Evolutionary conservation across 1,284 basidiomycete genomes (phyloP).

Genomic region (Pyrrhoderma lamaoense): DNA sequence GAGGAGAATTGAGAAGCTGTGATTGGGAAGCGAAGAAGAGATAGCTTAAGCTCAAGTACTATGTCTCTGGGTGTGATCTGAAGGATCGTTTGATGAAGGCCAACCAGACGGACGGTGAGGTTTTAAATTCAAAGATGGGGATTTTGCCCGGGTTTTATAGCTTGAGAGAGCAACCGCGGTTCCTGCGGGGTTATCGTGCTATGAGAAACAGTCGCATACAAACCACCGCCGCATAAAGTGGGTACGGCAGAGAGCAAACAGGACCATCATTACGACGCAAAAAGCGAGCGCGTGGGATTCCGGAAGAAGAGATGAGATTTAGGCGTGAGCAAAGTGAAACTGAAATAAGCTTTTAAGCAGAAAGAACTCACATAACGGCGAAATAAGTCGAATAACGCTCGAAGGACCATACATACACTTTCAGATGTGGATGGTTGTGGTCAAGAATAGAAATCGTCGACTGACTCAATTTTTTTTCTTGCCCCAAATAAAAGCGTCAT

Average conservation of each 20-base stretch:
- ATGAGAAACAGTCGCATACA: conserved; percentile 1
- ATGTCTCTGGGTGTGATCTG: conserved; percentile 8
- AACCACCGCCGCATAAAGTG: not conserved
- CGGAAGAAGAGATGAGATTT: not conserved
- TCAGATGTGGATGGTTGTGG: not conserved
- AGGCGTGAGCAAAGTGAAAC: not conserved
- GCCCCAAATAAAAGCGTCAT: not conserved
- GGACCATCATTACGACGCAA: conserved; percentile 1
- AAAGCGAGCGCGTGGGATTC: conserved; percentile 1
- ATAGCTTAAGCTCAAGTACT: conserved; percentile 6
- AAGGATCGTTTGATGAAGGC: conserved; percentile 1
- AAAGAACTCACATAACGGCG: conserved; percentile 14
- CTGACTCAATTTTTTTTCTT: not conserved
- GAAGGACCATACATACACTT: conserved; percentile 16
- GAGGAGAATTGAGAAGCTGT: not conserved
- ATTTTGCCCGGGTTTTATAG: conserved; percentile 12
- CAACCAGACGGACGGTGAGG: not conserved
- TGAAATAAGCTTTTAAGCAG: not conserved
- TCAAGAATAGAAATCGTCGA: not conserved
- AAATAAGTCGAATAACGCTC: conserved; percentile 17
- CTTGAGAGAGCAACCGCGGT: conserved; percentile 14
- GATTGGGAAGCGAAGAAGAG: not conserved
- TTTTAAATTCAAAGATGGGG: conserved; percentile 1
- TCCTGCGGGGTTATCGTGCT: conserved; percentile 17
- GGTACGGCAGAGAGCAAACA: not conserved